Evolutionary conservation across 2,329 filamentous ascomycete species (phyloP).

Genomic region (Arthrobotrys musiformis): DNA sequence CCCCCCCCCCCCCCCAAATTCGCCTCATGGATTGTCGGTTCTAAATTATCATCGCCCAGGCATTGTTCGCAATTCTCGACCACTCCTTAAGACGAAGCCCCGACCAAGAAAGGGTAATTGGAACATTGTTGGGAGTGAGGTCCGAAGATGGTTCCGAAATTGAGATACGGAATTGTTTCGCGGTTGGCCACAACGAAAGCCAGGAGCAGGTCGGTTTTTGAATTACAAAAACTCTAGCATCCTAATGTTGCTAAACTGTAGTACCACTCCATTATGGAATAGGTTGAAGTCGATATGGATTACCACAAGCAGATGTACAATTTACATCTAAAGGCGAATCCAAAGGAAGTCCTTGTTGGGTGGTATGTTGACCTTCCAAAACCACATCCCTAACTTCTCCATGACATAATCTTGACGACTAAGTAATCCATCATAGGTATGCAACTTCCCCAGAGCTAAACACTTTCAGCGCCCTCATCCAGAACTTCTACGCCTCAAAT

Average conservation of each 20-base stretch:
- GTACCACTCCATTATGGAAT: not conserved
- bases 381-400: not conserved
- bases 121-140: conserved; percentile 89
- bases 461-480: conserved; percentile 97
- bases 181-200: conserved; percentile 97
- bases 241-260: not conserved
- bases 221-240: not conserved
- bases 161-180: conserved; percentile 95
- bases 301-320: conserved; percentile 99
- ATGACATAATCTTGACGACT: not conserved
- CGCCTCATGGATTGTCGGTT: conserved; percentile 25
- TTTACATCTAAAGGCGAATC: conserved; percentile 90
- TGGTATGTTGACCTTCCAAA: conserved; percentile 67
- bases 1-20: conserved; percentile 5
- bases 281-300: conserved; percentile 97
- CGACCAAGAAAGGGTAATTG: conserved; percentile 95
- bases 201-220: conserved; percentile 75
- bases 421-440: conserved; percentile 69
- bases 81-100: conserved; percentile 92
- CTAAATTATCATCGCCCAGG: conserved; percentile 64
- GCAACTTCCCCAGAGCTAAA: conserved; percentile 96
- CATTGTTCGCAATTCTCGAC: conserved; percentile 83
- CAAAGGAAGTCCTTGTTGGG: conserved; percentile 91
- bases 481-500: conserved; percentile 98
- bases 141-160: conserved; percentile 97